phyloP scores from a whole-genome alignment of 805 yeast genomes.

The Saccharomycopsis synnaedendra region DNA sequence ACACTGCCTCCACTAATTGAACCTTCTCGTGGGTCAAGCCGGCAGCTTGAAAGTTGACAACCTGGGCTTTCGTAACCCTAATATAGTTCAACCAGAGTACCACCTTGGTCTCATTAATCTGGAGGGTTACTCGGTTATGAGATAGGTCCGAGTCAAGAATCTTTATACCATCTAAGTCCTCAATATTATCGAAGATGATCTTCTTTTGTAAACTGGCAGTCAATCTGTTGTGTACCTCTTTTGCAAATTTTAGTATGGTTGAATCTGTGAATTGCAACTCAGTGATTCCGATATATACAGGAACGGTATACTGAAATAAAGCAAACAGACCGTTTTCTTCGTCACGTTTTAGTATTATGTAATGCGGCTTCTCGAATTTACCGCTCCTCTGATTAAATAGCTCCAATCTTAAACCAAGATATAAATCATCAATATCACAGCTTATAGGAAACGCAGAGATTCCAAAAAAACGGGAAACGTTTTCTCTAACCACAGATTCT shows the following conservation, averaged over 20 bases:
- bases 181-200: background rate
- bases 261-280: conserved; percentile 2
- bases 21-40: too few relatives aligned
- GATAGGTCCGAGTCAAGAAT: conserved; percentile 2
- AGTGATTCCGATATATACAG: conserved; percentile 5
- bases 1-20: too few relatives aligned
- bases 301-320: conserved; percentile 12
- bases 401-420: conserved; percentile 10
- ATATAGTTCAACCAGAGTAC: background rate
- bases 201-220: conserved; percentile 1
- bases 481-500: background rate
- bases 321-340: background rate
- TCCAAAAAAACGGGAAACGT: conserved; percentile 8
- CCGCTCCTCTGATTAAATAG: background rate
- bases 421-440: background rate
- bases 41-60: too few relatives aligned
- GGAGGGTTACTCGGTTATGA: background rate
- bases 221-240: conserved; percentile 2
- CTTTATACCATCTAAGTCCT: background rate
- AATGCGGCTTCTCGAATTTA: conserved; percentile 6
- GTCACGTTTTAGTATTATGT: conserved; percentile 7
- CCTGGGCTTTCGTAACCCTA: background rate
- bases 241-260: conserved; percentile 2
- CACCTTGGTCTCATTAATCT: background rate
- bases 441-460: conserved; percentile 8